Evolutionary conservation across 768 basidiomycete genomes (phyloP).

Genomic region (Mycena vitilis): DNA sequence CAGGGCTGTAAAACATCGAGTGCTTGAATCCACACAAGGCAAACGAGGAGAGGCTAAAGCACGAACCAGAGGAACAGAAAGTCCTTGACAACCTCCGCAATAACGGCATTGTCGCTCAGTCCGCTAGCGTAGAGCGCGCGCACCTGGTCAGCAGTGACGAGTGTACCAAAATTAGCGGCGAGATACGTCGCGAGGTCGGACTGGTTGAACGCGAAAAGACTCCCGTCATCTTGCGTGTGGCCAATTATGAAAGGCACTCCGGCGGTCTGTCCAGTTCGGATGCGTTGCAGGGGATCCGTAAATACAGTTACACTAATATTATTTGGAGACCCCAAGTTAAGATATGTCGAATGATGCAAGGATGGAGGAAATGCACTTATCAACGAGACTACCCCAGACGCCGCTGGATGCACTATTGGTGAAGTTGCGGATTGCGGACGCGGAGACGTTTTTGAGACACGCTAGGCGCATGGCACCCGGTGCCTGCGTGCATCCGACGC

Average conservation of each 20-base stretch:
- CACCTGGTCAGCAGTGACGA: constrained; percentile 27
- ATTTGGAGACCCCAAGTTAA: not conserved
- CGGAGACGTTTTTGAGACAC: constrained; percentile 40
- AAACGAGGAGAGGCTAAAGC: not conserved
- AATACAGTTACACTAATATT: constrained; percentile 23
- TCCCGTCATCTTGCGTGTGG: constrained; percentile 37
- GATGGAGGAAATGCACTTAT: constrained; percentile 25
- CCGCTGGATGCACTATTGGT: constrained; percentile 30
- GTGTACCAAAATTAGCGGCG: not conserved
- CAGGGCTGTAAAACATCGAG: constrained; percentile 21
- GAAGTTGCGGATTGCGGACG: constrained; percentile 34
- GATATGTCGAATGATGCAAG: too few species aligned
- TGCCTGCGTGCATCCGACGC: constrained; percentile 33
- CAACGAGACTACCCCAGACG: constrained; percentile 19
- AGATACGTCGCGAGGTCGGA: constrained; percentile 35
- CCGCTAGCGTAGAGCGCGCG: constrained; percentile 36
- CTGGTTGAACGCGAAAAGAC: constrained; percentile 31
- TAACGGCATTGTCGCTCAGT: constrained; percentile 32
- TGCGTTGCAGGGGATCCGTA: constrained; percentile 34
- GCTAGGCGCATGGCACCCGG: constrained; percentile 37
- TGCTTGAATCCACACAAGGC: too few species aligned
- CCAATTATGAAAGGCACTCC: constrained; percentile 36
- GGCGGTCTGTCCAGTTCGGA: constrained; percentile 32
- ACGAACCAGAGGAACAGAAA: constrained; percentile 33
- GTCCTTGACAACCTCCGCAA: constrained; percentile 33